Percentiles rank a stretch among this genome's conserved stretches.
Evolutionary conservation across 352 stramenopile species (phyloP).

Genomic region (Pythium biforme): DNA sequence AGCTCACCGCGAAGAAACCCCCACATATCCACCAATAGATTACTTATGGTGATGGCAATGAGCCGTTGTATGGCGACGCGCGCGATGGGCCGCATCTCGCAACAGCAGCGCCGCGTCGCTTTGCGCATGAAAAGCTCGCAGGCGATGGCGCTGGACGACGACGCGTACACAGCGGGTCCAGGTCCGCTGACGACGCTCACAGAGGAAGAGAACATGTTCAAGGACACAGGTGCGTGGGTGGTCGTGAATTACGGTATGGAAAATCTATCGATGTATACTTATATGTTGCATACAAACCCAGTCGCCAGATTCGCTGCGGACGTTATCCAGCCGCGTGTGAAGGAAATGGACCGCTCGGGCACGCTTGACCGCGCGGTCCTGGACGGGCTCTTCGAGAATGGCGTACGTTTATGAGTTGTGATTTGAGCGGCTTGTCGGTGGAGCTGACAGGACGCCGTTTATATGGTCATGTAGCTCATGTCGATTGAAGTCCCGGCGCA

Average conservation of each 20-base stretch:
- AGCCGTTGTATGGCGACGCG: conserved; percentile 15
- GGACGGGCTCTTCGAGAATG: conserved; percentile 90
- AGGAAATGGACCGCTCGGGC: conserved; percentile 90
- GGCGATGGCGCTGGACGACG: conserved; percentile 10
- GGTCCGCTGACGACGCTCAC: conserved; percentile 62
- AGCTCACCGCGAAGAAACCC: neutral
- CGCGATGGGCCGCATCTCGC: neutral
- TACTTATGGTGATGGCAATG: conserved; percentile 16
- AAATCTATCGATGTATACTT: neutral
- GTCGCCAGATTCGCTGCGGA: conserved; percentile 85
- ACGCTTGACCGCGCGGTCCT: conserved; percentile 91
- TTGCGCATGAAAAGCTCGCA: conserved; percentile 23
- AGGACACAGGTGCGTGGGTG: conserved; percentile 62
- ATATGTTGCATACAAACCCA: conserved; percentile 8
- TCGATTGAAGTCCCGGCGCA: conserved; percentile 95
- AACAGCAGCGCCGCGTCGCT: neutral
- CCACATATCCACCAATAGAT: neutral
- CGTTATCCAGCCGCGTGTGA: conserved; percentile 84
- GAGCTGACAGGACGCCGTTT: neutral
- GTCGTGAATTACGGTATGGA: neutral
- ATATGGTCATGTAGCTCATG: conserved; percentile 61
- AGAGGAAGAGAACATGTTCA: conserved; percentile 80
- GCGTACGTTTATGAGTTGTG: conserved; percentile 30
- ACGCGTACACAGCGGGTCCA: conserved; percentile 1
- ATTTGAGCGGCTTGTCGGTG: neutral